Evolutionary conservation across 2,329 filamentous ascomycete genomes (phyloP).

Genomic region (Sporothrix humicola): DNA sequence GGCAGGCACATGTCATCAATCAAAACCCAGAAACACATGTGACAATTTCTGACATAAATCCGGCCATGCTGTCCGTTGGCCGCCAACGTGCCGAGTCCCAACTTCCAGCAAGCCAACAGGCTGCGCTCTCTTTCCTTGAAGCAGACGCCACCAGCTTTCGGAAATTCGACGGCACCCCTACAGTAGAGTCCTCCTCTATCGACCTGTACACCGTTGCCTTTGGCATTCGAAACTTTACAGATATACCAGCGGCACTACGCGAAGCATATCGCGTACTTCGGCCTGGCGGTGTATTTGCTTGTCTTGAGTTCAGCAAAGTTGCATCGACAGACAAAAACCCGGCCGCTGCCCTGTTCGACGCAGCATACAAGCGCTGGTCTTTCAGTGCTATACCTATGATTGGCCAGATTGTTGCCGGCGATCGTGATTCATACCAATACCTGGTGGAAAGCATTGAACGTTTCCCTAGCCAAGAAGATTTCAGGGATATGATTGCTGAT

Average conservation of each 20-base stretch:
- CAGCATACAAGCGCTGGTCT: slow-evolving; percentile 92
- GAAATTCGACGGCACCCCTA: slow-evolving; percentile 46
- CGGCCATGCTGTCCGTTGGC: slow-evolving; percentile 90
- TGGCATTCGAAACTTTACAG: slow-evolving; percentile 95
- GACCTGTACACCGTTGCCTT: slow-evolving; percentile 98
- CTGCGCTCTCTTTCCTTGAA: slow-evolving; percentile 75
- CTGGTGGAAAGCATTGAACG: slow-evolving; percentile 96
- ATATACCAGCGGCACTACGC: slow-evolving; percentile 80
- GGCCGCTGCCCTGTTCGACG: slow-evolving; percentile 77
- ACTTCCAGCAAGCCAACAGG: slow-evolving; percentile 61
- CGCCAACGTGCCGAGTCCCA: slow-evolving; percentile 71
- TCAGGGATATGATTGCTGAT: slow-evolving; percentile 78
- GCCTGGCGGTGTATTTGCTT: slow-evolving; percentile 94
- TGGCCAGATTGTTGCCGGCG: slow-evolving; percentile 90
- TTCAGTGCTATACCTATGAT: slow-evolving; percentile 94
- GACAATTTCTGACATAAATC: slow-evolving; percentile 95
- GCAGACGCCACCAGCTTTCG: slow-evolving; percentile 83
- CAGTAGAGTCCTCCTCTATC: slow-evolving; percentile 71
- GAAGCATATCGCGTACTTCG: slow-evolving; percentile 90
- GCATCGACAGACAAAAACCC: slow-evolving; percentile 53
- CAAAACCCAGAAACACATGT: slow-evolving; percentile 80
- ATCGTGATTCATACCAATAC: slow-evolving; percentile 97
- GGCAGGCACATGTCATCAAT: slow-evolving; percentile 82
- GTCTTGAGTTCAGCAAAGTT: slow-evolving; percentile 88
- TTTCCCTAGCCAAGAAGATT: slow-evolving; percentile 86